Evolutionary conservation across 2,329 filamentous ascomycete genomes (phyloP).

Genomic region (Zasmidium citrigriseum): DNA sequence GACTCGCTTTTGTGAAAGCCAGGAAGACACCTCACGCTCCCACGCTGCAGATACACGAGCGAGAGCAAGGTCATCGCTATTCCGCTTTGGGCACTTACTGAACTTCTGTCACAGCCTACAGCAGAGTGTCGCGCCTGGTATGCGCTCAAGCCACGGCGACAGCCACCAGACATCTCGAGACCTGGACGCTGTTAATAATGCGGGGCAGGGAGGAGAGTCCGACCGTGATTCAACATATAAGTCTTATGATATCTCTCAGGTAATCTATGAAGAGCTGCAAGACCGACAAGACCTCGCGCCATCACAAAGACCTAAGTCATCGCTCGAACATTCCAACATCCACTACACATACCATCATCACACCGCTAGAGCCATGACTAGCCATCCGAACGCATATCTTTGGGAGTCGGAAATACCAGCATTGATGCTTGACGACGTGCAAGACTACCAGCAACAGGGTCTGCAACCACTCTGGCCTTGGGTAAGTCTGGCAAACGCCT

Average conservation of each 20-base stretch:
- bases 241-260: neutral
- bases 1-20: neutral
- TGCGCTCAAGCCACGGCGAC: neutral
- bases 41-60: neutral
- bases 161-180: neutral
- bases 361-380: neutral
- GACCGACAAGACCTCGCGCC: neutral
- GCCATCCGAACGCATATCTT: neutral
- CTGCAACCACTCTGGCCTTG: neutral
- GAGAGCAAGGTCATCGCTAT: neutral
- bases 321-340: neutral
- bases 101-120: neutral
- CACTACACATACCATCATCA: neutral
- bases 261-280: neutral
- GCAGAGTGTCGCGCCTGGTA: neutral
- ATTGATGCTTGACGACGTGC: neutral
- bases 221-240: neutral
- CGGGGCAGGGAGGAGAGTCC: neutral
- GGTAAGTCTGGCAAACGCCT: constrained; percentile 1
- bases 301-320: neutral
- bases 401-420: neutral
- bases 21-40: neutral
- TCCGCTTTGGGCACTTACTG: neutral
- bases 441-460: neutral
- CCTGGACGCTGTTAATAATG: neutral